Conservation (phyloP, 2,329 filamentous ascomycete genomes). For the Xylariaceae sp. region DNA sequence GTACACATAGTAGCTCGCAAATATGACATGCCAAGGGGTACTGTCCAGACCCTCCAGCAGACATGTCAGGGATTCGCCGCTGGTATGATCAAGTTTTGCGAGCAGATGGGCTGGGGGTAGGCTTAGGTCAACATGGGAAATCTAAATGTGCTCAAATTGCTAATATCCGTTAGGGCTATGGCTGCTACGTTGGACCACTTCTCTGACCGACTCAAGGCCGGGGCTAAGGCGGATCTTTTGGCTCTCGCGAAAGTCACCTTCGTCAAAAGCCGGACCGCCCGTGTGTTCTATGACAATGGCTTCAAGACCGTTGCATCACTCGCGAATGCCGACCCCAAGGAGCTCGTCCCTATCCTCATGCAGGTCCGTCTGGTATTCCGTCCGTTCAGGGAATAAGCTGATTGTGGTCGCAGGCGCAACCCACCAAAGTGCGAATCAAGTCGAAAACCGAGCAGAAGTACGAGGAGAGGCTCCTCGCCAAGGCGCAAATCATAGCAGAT, state of each 20-base stretch:
- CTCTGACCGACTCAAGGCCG: constrained; percentile 67
- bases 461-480: constrained; percentile 59
- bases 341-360: constrained; percentile 67
- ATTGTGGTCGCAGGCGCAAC: constrained; percentile 53
- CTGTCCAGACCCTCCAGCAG: constrained; percentile 67
- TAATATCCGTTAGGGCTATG: constrained; percentile 51
- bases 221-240: constrained; percentile 66
- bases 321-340: constrained; percentile 63
- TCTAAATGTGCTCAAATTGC: background rate
- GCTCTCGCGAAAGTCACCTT: constrained; percentile 68
- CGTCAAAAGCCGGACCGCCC: constrained; percentile 71
- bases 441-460: constrained; percentile 56
- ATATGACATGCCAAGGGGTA: constrained; percentile 65
- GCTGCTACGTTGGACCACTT: constrained; percentile 71
- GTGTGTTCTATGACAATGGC: constrained; percentile 72
- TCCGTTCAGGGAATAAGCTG: constrained; percentile 5
- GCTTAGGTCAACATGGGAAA: constrained; percentile 21
- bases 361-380: constrained; percentile 46
- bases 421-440: constrained; percentile 57
- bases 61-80: constrained; percentile 75
- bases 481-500: constrained; percentile 63
- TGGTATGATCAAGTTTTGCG: constrained; percentile 75
- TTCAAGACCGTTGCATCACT: constrained; percentile 64
- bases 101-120: constrained; percentile 69
- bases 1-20: constrained; percentile 65